These are phyloP conservation scores for Tagetes erecta DNA, from an alignment of 129 eudicot genomes.

Conservation along the genomic window DNA sequence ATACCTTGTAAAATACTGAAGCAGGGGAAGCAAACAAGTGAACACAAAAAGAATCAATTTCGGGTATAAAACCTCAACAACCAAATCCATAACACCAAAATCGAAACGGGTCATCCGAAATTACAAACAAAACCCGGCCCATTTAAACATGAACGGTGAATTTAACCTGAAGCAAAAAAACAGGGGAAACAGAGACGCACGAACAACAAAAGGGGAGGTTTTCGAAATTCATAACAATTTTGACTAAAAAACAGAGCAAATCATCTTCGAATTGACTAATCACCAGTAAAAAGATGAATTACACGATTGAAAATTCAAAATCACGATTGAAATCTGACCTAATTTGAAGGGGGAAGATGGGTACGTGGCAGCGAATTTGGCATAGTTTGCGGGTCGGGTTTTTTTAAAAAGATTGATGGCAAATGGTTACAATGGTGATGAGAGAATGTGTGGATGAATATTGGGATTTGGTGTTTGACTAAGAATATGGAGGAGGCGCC, in stretches of 20 bases:
- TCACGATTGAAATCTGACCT: background rate
- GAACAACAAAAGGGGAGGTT: constrained; percentile 29
- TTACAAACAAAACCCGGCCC: constrained; percentile 11
- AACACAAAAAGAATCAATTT: constrained; percentile 35
- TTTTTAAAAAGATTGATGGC: background rate
- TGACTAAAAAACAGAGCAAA: constrained; percentile 22
- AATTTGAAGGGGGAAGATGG: background rate
- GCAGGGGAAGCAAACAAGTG: constrained; percentile 45
- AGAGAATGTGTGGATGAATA: constrained; percentile 8
- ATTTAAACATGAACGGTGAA: constrained; percentile 35
- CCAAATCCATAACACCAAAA: constrained; percentile 43
- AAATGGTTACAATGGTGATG: background rate
- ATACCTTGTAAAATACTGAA: constrained; percentile 63
- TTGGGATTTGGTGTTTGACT: constrained; percentile 4
- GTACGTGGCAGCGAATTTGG: background rate
- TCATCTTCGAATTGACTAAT: constrained; percentile 5
- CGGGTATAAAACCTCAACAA: constrained; percentile 38
- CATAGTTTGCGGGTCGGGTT: background rate
- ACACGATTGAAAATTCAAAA: background rate
- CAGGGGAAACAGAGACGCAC: constrained; percentile 43
- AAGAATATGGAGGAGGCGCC: constrained; percentile 14
- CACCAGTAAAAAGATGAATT: background rate
- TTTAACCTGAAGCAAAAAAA: constrained; percentile 54
- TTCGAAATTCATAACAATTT: constrained; percentile 43
- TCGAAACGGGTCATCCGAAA: constrained; percentile 28